phyloP scores from a whole-genome alignment of 305 asterid species.

The Fraxinus dipetala region DNA sequence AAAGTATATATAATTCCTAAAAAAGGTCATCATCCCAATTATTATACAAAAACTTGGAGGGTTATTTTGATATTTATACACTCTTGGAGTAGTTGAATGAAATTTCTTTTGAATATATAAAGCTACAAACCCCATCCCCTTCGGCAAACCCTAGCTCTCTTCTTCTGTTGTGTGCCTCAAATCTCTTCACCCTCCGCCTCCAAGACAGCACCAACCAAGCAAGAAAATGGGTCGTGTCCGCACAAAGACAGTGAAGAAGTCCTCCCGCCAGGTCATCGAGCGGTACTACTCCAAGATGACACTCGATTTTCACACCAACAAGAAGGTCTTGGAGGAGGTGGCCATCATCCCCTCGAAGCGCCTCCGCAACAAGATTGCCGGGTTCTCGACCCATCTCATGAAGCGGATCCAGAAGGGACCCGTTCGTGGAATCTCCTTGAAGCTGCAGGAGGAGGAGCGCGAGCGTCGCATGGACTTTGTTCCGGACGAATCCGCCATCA shows the following conservation, averaged over 20 bases:
- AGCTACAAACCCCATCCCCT: neutral
- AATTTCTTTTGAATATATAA: neutral
- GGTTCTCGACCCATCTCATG: slow-evolving; percentile 73
- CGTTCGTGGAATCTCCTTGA: slow-evolving; percentile 69
- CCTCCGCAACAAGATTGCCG: slow-evolving; percentile 75
- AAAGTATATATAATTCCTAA: neutral
- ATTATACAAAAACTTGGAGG: neutral
- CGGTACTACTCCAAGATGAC: slow-evolving; percentile 69
- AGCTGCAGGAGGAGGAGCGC: slow-evolving; percentile 80
- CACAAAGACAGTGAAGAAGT: slow-evolving; percentile 74
- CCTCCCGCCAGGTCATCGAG: slow-evolving; percentile 66
- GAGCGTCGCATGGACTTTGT: slow-evolving; percentile 86
- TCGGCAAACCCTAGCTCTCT: neutral
- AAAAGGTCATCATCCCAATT: neutral
- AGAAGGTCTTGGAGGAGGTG: slow-evolving; percentile 62
- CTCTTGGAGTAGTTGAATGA: neutral
- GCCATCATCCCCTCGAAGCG: slow-evolving; percentile 68
- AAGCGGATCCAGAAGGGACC: slow-evolving; percentile 73
- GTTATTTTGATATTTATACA: neutral
- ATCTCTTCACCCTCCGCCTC: neutral
- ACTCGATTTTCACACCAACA: slow-evolving; percentile 70
- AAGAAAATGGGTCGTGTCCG: slow-evolving; percentile 66
- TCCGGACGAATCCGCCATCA: slow-evolving; percentile 72
- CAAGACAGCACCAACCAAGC: neutral
- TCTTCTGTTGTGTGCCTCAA: neutral